These are phyloP conservation scores for Penicillium rolfsii DNA, from an alignment of 2,329 filamentous ascomycete species.

Conservation along the genomic window DNA sequence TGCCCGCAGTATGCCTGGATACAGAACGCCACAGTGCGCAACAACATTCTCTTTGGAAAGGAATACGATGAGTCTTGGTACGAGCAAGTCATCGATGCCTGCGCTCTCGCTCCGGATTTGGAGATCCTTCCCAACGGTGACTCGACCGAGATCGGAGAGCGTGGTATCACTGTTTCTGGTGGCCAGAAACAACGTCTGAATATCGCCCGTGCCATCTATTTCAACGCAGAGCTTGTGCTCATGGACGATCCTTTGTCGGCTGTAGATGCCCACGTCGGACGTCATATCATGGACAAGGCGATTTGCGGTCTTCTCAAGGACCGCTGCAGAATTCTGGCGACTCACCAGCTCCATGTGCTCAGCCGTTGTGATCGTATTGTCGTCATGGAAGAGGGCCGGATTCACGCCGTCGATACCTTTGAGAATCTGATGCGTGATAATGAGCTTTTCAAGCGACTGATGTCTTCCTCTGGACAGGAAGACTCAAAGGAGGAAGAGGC, in stretches of 20 bases:
- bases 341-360: constrained; percentile 92
- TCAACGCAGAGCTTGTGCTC: constrained; percentile 64
- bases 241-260: constrained; percentile 67
- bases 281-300: constrained; percentile 86
- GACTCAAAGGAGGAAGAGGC: constrained; percentile 53
- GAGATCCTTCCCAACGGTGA: constrained; percentile 93
- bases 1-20: constrained; percentile 99
- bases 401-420: constrained; percentile 86
- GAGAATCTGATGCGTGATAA: constrained; percentile 82
- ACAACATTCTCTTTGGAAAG: constrained; percentile 92
- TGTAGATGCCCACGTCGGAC: constrained; percentile 61
- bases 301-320: constrained; percentile 85
- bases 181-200: constrained; percentile 95
- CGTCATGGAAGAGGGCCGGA: constrained; percentile 84
- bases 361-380: constrained; percentile 89
- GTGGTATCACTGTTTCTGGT: constrained; percentile 92
- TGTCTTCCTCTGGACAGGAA: constrained; percentile 72
- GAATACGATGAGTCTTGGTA: constrained; percentile 78
- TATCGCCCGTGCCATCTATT: constrained; percentile 78
- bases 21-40: constrained; percentile 81
- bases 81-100: constrained; percentile 78
- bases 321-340: constrained; percentile 89
- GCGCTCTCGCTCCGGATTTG: constrained; percentile 80
- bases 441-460: constrained; percentile 75
- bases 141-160: constrained; percentile 88